Base-by-base conservation (phyloP, 768 basidiomycete species). In the Tephrocybe rancida region DNA sequence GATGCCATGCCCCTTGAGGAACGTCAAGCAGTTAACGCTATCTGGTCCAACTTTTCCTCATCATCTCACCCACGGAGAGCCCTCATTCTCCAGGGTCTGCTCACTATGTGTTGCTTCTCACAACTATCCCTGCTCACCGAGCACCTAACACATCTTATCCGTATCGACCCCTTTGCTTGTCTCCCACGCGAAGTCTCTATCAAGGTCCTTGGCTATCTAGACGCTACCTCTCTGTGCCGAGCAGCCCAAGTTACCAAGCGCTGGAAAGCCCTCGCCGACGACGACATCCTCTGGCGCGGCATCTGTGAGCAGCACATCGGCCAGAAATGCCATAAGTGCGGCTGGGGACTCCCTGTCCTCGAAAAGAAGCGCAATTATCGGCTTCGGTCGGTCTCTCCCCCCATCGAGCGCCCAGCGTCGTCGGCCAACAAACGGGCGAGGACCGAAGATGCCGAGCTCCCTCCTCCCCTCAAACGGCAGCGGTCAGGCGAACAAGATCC, bases 301-400 rank as follows among this genome's bases (percentile, higher is more conserved):
- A 98, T 99, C 67, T 98, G 97, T 69, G 93, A 96, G 66, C 97
- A 99, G 67, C 97, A 99, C 57, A 98, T 99, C 50, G 96, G 96
- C 18, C 87, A 94, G 64, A 96, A 94, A 64, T 99, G 97, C 63
- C 84, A 81, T 62, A 97, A 96, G 69, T 98, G 97, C 61, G 97
- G 97, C 2, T 98, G 96, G 95, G 95, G 95, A 16, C 75, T 99
- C 41, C 97, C 97, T 14, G 78, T 97, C 30, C 77, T 99, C 19
- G 92, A 96, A 69, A 87, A 84, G 64, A 84, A 83, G 58, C 79
- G 86, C 22, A 71, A 71, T 22, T 71, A 76, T 55, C 76, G 76
- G 41, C 63, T 73, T 7, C 65, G 64, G 19, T 76, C 68, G 10
- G 56, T 60, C 16, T 64, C 69, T 19, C 56, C 62, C 1, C 50